Evolutionary conservation across 805 yeast genomes (phyloP).

Genomic region (Candida ficus): DNA sequence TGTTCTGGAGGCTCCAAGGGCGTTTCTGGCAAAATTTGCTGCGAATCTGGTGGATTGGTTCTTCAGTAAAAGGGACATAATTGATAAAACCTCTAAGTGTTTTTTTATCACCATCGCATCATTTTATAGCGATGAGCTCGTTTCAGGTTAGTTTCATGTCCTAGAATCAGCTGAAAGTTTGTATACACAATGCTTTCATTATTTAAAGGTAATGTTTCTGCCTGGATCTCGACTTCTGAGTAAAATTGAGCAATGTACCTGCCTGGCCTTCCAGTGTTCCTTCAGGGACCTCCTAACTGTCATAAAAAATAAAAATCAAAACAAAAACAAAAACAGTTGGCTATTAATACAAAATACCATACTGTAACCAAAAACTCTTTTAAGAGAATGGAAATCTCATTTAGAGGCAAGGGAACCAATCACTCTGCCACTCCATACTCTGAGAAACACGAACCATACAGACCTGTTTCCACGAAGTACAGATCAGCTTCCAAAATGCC

Average conservation of each 20-base stretch:
- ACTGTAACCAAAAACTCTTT: no score
- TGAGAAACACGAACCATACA: constrained; percentile 6
- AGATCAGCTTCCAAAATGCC: constrained; percentile 2
- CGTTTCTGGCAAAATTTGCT: no score
- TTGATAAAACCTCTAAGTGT: no score
- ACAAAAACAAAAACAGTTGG: neutral
- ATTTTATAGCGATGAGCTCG: neutral
- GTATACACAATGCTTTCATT: no score
- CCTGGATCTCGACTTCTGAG: no score
- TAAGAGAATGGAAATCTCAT: constrained; percentile 10
- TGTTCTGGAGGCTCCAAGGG: no score
- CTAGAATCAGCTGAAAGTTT: neutral
- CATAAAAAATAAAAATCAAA: neutral
- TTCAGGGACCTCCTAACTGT: neutral
- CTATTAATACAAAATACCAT: no score
- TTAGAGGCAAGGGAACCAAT: constrained; percentile 13
- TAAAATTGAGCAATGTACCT: no score
- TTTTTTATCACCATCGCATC: neutral
- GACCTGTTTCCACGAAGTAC: constrained; percentile 9
- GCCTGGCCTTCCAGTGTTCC: no score
- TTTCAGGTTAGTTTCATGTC: neutral
- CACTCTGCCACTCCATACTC: neutral
- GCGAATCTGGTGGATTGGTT: no score
- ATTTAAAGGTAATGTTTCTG: no score
- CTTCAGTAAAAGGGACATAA: no score